phyloP scores from a whole-genome alignment of 163 green algal species.

The Volvox carteri region DNA sequence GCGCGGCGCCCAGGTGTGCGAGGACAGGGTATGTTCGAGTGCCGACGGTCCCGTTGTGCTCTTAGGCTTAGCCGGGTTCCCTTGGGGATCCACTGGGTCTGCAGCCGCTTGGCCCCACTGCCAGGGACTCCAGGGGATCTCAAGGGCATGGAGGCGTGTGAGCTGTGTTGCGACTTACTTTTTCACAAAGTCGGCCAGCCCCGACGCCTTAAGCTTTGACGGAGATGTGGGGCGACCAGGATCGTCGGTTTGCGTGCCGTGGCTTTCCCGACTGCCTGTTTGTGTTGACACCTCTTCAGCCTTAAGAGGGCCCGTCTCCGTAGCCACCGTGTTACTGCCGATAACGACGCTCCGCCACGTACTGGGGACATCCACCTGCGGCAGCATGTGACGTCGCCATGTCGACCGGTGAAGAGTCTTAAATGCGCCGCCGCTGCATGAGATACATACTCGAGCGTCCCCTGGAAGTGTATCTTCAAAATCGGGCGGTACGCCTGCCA shows the following conservation, averaged over 20 bases:
- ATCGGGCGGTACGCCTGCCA: conserved; percentile 17
- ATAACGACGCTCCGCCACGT: conserved; percentile 21
- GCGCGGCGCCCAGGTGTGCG: too few relatives aligned
- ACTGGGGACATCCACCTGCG: conserved; percentile 36
- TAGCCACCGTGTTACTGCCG: not conserved
- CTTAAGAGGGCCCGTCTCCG: conserved; percentile 8
- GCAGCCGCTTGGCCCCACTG: too few relatives aligned
- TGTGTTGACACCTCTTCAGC: not conserved
- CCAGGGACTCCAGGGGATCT: too few relatives aligned
- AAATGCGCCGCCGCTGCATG: not conserved
- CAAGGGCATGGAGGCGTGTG: too few relatives aligned
- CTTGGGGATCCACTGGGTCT: too few relatives aligned
- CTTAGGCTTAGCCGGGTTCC: too few relatives aligned
- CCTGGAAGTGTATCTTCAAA: conserved; percentile 7
- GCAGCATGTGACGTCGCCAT: conserved; percentile 18
- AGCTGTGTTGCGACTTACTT: too few relatives aligned
- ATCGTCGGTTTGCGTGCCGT: conserved; percentile 46
- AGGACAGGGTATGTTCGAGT: too few relatives aligned
- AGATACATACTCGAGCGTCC: not conserved
- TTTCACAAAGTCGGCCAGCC: not conserved
- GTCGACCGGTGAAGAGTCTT: not conserved
- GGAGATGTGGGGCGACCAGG: not conserved
- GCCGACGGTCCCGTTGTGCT: too few relatives aligned
- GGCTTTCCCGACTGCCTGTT: conserved; percentile 9
- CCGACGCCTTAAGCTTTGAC: conserved; percentile 18